These are phyloP conservation scores for Candida caryicola DNA, from an alignment of 805 yeast genomes.

Conservation along the genomic window DNA sequence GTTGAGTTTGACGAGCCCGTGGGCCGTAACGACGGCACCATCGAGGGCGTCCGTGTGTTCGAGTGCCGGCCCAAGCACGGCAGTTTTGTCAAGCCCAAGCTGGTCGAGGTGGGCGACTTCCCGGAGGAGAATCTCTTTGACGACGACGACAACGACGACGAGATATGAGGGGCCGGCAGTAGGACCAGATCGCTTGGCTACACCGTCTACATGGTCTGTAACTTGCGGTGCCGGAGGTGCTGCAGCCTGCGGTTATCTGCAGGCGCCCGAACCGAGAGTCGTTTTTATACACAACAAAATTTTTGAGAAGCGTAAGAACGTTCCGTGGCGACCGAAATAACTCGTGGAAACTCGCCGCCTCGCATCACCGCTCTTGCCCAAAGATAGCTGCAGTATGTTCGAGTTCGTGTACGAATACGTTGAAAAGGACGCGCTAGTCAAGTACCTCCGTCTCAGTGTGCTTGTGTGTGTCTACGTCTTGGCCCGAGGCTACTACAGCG, in stretches of 20 bases:
- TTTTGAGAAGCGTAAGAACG: not conserved
- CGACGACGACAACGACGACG: constrained; percentile 36
- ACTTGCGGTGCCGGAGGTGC: too few relatives aligned
- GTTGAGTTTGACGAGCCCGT: constrained; percentile 80
- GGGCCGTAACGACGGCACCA: constrained; percentile 81
- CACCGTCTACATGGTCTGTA: too few relatives aligned
- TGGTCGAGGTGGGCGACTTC: constrained; percentile 68
- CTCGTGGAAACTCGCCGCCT: too few relatives aligned
- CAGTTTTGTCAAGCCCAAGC: constrained; percentile 69
- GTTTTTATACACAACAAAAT: too few relatives aligned
- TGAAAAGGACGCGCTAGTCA: constrained; percentile 41
- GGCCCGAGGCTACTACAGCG: constrained; percentile 53
- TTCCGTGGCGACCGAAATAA: not conserved
- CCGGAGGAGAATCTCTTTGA: constrained; percentile 47
- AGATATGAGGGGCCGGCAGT: too few relatives aligned
- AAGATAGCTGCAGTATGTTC: constrained; percentile 17
- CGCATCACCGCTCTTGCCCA: too few relatives aligned
- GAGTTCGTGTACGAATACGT: constrained; percentile 35
- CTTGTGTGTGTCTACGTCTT: constrained; percentile 64
- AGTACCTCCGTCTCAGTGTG: constrained; percentile 47
- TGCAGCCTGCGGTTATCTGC: too few relatives aligned
- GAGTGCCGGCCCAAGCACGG: constrained; percentile 61
- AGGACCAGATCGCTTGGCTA: too few relatives aligned
- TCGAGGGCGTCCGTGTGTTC: constrained; percentile 62
- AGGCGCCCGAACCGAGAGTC: too few relatives aligned